Conservation (phyloP, 164 flowering plant genomes). For the Chimonanthus praecox region DNA sequence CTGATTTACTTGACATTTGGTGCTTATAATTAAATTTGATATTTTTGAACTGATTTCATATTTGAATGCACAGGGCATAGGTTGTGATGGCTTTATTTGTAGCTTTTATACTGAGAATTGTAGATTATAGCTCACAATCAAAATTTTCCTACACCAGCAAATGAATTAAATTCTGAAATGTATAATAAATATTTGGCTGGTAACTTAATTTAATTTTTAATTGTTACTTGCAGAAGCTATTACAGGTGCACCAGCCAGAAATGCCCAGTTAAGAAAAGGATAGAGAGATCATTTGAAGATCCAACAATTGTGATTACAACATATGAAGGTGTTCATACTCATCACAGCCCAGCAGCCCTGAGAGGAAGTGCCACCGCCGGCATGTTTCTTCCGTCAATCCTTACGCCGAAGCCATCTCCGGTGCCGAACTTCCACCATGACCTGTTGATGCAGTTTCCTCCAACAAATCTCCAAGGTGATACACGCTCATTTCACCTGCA, state of each 20-base stretch:
- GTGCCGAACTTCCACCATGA: slow-evolving; percentile 36
- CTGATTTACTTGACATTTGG: no score
- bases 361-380: slow-evolving; percentile 48
- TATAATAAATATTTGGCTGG: no score
- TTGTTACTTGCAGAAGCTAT: slow-evolving; percentile 61
- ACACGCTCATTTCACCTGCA: slow-evolving; percentile 19
- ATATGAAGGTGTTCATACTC: slow-evolving; percentile 90
- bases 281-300: slow-evolving; percentile 79
- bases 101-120: not conserved
- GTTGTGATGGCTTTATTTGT: not conserved
- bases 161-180: no score
- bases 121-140: no score
- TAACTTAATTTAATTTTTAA: no score
- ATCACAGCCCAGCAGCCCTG: slow-evolving; percentile 64
- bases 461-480: slow-evolving; percentile 11
- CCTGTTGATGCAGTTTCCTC: slow-evolving; percentile 33
- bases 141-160: no score
- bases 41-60: no score
- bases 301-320: slow-evolving; percentile 82
- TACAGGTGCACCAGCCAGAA: slow-evolving; percentile 89
- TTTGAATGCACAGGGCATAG: not conserved
- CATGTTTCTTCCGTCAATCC: slow-evolving; percentile 35
- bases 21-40: no score
- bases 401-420: slow-evolving; percentile 19
- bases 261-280: slow-evolving; percentile 82